These are phyloP conservation scores for Cutaneotrichosporon curvatum DNA, from an alignment of 1,284 basidiomycete genomes.

Conservation along the genomic window DNA sequence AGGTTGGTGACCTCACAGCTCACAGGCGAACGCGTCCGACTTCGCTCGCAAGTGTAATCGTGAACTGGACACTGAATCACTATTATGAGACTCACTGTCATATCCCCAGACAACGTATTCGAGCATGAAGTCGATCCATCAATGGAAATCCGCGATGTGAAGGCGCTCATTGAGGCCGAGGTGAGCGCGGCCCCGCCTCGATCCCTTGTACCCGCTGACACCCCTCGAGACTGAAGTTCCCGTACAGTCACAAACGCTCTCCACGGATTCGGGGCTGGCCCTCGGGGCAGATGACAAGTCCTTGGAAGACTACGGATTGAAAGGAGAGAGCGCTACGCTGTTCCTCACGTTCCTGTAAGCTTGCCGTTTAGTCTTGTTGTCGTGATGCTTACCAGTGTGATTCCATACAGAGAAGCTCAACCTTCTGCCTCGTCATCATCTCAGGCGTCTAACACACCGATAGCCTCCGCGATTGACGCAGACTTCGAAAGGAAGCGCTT, in stretches of 20 bases:
- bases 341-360: constrained; percentile 39
- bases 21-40: no score
- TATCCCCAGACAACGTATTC: constrained; percentile 66
- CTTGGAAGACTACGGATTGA: constrained; percentile 37
- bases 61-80: no score
- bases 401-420: neutral
- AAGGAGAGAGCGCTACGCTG: constrained; percentile 27
- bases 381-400: neutral
- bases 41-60: no score
- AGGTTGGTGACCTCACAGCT: constrained; percentile 4
- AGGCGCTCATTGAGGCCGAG: constrained; percentile 83
- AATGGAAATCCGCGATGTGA: constrained; percentile 81
- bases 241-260: constrained; percentile 19
- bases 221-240: constrained; percentile 32
- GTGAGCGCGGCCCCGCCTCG: constrained; percentile 49
- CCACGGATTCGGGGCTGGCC: constrained; percentile 35
- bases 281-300: constrained; percentile 25
- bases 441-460: neutral
- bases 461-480: constrained; percentile 51
- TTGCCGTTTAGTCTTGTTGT: neutral
- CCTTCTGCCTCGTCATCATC: constrained; percentile 1
- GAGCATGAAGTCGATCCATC: constrained; percentile 73
- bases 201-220: constrained; percentile 6
- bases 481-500: constrained; percentile 85
- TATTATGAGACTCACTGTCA: constrained; percentile 71